Conservation (phyloP, 2,329 filamentous ascomycete genomes). For the Fonsecaea erecta region DNA sequence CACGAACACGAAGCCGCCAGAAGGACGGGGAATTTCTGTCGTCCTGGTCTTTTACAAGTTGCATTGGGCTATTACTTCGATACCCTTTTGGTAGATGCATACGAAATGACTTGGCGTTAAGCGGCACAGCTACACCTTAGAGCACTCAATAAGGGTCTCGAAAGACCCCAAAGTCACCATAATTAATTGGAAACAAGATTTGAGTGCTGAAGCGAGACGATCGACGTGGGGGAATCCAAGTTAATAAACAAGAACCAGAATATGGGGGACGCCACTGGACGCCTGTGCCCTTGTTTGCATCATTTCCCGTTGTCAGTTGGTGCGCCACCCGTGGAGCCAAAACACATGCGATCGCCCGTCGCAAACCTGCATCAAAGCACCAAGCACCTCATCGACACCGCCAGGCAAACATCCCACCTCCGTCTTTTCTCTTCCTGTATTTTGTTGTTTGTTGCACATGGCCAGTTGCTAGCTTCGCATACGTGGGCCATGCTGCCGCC, state of each 20-base stretch:
- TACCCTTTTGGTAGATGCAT: background rate
- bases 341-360: slow-evolving; percentile 1
- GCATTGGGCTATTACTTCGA: background rate
- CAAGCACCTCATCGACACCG: background rate
- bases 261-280: background rate
- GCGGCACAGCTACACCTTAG: too few relatives aligned
- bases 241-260: background rate
- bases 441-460: background rate
- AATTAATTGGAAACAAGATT: background rate
- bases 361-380: background rate
- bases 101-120: background rate
- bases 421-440: background rate
- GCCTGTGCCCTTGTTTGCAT: background rate
- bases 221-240: background rate
- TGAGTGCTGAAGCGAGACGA: background rate
- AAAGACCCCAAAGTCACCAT: too few relatives aligned
- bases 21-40: background rate
- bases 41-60: background rate
- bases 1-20: background rate
- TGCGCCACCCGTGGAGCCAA: too few relatives aligned
- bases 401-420: background rate
- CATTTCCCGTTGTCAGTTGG: background rate
- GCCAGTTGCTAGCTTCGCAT: background rate
- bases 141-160: too few relatives aligned
- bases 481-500: background rate